Percentiles rank a stretch among this genome's conserved stretches.
phyloP scores from a whole-genome alignment of 1,284 basidiomycete genomes.

The Rugosomyces carneus region DNA sequence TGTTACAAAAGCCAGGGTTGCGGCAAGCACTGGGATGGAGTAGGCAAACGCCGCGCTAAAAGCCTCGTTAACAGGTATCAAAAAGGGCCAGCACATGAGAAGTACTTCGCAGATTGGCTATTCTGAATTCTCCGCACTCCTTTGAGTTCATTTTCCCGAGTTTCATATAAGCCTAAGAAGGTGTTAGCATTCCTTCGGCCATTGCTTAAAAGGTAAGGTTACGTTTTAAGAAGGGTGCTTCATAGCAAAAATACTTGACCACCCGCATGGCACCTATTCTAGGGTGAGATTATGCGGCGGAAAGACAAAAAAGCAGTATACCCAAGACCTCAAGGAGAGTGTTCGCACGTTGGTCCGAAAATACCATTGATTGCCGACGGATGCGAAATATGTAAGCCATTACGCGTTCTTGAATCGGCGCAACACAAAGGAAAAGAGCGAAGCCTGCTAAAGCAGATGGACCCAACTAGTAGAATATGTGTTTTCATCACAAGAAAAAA shows the following conservation, averaged over 20 bases:
- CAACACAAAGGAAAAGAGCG: slow-evolving; percentile 61
- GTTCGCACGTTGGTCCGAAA: slow-evolving; percentile 67
- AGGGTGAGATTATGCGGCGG: slow-evolving; percentile 1
- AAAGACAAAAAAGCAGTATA: slow-evolving; percentile 16
- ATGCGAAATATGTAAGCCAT: slow-evolving; percentile 65
- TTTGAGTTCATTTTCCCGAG: slow-evolving; percentile 49
- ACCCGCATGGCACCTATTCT: slow-evolving; percentile 58
- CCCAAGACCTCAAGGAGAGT: slow-evolving; percentile 62
- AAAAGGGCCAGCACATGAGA: slow-evolving; percentile 14
- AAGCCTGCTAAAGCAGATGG: slow-evolving; percentile 76
- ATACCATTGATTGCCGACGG: slow-evolving; percentile 56
- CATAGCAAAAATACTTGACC: slow-evolving; percentile 74
- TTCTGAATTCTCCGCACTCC: slow-evolving; percentile 55
- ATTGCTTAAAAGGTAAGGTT: slow-evolving; percentile 17
- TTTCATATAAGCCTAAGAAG: slow-evolving; percentile 43
- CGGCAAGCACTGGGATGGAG: slow-evolving; percentile 62
- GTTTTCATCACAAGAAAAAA: not conserved
- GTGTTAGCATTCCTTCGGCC: not conserved
- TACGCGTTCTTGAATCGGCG: slow-evolving; percentile 64
- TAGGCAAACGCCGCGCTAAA: slow-evolving; percentile 44
- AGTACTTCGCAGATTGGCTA: slow-evolving; percentile 55
- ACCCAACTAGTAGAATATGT: slow-evolving; percentile 44
- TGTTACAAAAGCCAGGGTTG: slow-evolving; percentile 71
- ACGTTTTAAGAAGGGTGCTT: slow-evolving; percentile 60
- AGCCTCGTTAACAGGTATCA: not conserved